Conservation (phyloP, 2,329 filamentous ascomycete genomes). For the Colletotrichum scovillei region DNA sequence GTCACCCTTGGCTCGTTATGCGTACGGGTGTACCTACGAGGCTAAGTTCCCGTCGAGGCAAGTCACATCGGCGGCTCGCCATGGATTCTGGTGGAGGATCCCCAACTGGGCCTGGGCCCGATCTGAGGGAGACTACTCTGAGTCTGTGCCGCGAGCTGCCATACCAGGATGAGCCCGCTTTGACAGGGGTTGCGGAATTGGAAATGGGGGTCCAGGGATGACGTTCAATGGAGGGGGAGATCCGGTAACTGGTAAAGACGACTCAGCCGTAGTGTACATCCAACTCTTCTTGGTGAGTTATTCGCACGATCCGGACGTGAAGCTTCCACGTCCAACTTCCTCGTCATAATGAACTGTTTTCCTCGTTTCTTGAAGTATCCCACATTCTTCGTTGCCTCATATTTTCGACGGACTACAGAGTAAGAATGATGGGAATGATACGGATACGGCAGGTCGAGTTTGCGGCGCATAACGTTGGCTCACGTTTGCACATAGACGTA, state of each 20-base stretch:
- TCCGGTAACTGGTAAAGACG: not conserved
- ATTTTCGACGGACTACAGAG: not conserved
- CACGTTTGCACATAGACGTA: not conserved
- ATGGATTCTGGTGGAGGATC: not conserved
- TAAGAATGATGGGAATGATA: not conserved
- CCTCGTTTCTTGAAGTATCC: no score
- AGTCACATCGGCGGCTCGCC: conserved; percentile 6
- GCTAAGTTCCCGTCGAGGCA: not conserved
- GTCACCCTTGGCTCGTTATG: not conserved
- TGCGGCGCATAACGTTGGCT: conserved; percentile 15
- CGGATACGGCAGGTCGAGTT: not conserved
- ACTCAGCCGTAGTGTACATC: not conserved
- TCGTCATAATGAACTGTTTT: no score
- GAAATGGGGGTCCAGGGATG: conserved; percentile 16
- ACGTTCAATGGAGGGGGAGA: not conserved
- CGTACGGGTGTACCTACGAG: no score
- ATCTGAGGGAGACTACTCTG: conserved; percentile 23
- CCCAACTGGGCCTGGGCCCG: conserved; percentile 8
- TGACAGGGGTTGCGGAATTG: conserved; percentile 1
- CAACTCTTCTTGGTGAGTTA: not conserved
- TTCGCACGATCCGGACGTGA: not conserved
- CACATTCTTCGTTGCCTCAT: not conserved
- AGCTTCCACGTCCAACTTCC: no score
- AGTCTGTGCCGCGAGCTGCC: not conserved
- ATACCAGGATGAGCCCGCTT: not conserved